Conservation (phyloP, 805 yeast genomes). For the Kodamaea jinghongensis region DNA sequence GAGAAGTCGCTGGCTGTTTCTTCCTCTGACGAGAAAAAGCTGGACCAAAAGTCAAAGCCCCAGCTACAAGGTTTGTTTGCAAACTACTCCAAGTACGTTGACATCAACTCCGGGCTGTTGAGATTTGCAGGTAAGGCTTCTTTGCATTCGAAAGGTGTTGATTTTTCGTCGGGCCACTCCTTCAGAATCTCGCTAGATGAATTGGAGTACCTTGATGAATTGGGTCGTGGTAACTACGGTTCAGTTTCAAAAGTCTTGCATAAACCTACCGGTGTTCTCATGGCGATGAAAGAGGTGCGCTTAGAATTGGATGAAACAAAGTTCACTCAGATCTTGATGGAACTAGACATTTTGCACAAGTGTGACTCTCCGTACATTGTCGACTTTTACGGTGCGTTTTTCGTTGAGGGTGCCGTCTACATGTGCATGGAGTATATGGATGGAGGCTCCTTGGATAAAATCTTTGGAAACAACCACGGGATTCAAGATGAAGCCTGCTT, state of each 20-base stretch:
- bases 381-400: conserved; percentile 96
- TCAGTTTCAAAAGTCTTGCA: conserved; percentile 91
- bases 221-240: conserved; percentile 96
- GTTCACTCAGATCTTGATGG: conserved; percentile 93
- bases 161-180: conserved; percentile 83
- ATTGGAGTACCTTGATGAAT: conserved; percentile 74
- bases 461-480: conserved; percentile 64
- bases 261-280: conserved; percentile 83
- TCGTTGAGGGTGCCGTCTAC: conserved; percentile 95
- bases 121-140: conserved; percentile 94
- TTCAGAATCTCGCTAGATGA: conserved; percentile 86
- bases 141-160: conserved; percentile 86
- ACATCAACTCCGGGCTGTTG: conserved; percentile 86
- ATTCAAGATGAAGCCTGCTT: conserved; percentile 70
- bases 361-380: conserved; percentile 90
- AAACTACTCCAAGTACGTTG: conserved; percentile 82
- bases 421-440: conserved; percentile 99
- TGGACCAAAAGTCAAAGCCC: conserved; percentile 19
- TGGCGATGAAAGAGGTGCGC: conserved; percentile 98
- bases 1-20: conserved; percentile 3
- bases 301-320: conserved; percentile 91
- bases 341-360: conserved; percentile 86
- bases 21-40: too few relatives aligned
- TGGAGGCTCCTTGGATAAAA: conserved; percentile 88
- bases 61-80: conserved; percentile 67